Percentiles rank a stretch among this genome's conserved stretches.
phyloP scores from a whole-genome alignment of 371 early-diverging fungal species.

The Apophysomyces elegans region DNA sequence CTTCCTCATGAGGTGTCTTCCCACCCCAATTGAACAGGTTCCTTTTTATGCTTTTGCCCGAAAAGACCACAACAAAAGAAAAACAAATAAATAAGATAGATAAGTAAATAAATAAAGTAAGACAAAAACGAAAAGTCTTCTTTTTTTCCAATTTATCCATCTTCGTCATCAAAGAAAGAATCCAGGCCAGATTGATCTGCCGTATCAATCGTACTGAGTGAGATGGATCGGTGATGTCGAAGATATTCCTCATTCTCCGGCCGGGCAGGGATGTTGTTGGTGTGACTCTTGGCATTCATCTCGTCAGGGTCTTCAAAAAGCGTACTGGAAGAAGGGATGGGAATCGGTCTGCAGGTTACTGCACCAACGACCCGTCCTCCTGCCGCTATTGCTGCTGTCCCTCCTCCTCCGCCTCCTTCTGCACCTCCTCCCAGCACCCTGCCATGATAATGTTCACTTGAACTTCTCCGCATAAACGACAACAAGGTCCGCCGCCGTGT shows the following conservation, averaged over 20 bases:
- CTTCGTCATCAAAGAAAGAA: constrained; percentile 47
- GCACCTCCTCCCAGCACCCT: too few relatives aligned
- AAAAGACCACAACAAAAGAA: not conserved
- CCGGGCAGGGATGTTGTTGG: not conserved
- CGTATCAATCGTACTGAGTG: constrained; percentile 8
- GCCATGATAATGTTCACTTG: constrained; percentile 5
- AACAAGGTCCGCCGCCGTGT: constrained; percentile 29
- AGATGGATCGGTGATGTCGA: constrained; percentile 2
- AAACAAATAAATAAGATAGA: not conserved
- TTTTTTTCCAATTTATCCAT: constrained; percentile 17
- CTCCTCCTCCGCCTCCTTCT: too few relatives aligned
- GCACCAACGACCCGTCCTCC: not conserved
- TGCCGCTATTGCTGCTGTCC: too few relatives aligned
- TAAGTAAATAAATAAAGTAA: not conserved
- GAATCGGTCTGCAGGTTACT: constrained; percentile 23
- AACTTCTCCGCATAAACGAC: constrained; percentile 35
- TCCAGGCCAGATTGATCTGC: constrained; percentile 38
- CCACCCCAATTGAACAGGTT: too few relatives aligned
- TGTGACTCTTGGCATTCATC: constrained; percentile 7
- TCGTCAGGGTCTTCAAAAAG: constrained; percentile 52
- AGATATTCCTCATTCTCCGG: constrained; percentile 11
- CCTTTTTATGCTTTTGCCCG: too few relatives aligned
- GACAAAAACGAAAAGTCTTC: not conserved
- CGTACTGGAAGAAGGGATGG: constrained; percentile 35
- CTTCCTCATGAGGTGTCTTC: too few relatives aligned